Evolutionary conservation across 805 yeast genomes (phyloP).

Genomic region (Kluyveromyces siamensis): DNA sequence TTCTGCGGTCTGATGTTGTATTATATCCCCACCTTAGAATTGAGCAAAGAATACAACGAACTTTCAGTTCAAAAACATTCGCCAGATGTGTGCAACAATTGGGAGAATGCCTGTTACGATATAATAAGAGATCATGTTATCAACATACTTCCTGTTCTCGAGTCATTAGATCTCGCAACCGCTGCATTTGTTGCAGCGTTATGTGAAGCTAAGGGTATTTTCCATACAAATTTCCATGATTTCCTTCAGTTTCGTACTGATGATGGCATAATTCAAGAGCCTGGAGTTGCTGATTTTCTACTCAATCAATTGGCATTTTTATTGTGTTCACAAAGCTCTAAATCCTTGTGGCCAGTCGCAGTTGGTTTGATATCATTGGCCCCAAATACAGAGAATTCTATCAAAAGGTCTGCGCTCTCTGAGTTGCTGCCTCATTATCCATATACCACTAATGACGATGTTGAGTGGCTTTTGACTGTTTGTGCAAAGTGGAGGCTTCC

Average conservation of each 20-base stretch:
- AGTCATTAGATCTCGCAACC: constrained; percentile 51
- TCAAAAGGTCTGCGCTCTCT: constrained; percentile 33
- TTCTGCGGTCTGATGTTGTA: constrained; percentile 46
- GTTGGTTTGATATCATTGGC: constrained; percentile 51
- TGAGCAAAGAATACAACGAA: constrained; percentile 34
- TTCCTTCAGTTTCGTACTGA: constrained; percentile 16
- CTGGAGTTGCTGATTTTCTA: constrained; percentile 12
- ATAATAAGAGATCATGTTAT: constrained; percentile 48
- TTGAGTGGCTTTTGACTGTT: constrained; percentile 68
- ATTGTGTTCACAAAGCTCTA: constrained; percentile 27
- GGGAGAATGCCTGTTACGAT: constrained; percentile 51
- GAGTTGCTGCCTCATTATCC: constrained; percentile 53
- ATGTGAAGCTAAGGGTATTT: constrained; percentile 50
- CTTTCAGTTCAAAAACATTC: constrained; percentile 28
- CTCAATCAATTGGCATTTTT: constrained; percentile 24
- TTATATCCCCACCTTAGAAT: constrained; percentile 45
- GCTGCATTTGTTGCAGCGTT: constrained; percentile 55
- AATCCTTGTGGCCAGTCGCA: constrained; percentile 55
- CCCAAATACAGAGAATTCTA: constrained; percentile 33
- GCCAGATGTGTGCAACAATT: constrained; percentile 33
- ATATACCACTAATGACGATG: constrained; percentile 60
- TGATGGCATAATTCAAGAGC: constrained; percentile 37
- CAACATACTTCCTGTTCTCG: constrained; percentile 48
- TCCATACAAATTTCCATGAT: constrained; percentile 18
- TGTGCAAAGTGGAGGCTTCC: constrained; percentile 60